Evolutionary conservation across 495 filamentous ascomycete genomes (phyloP), one percentile per base, ranked within the genome.

Genomic region (Hypoxylon crocopeplum): DNA sequence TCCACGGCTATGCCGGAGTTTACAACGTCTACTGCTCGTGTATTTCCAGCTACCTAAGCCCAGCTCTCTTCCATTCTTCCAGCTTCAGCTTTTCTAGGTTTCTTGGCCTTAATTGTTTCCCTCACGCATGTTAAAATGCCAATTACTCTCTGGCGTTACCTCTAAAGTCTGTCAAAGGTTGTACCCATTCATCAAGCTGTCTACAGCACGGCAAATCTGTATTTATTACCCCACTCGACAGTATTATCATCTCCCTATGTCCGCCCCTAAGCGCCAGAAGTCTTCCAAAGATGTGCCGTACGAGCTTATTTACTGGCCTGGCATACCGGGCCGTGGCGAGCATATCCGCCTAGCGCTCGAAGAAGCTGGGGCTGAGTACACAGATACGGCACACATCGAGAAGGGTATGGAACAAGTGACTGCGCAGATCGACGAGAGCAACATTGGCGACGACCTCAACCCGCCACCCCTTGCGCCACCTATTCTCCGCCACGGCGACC

Each of bases 321-420:
- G 69, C 29, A 69, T 86, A 39, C 87, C 87, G 46, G 87, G 87
- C 44, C 82, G 87, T 55, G 86, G 82, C 37, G 87, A 90, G 62
- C 78, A 77, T 65, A 73, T 89, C 69, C 84, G 87, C 17, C 81
- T 90, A 30, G 78, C 72, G 15, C 76, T 90, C 65, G 87, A 89
- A 75, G 86, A 80, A 27, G 76, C 81, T 19, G 73, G 77, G 15
- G 80, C 78, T 15, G 68, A 79, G 32, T 90, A 89, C 73, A 82
- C 68, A 30, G 87, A 90, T 73, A 75, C 78, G 13, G 75, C 77
- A 33, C 74, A 79, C 16, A 61, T 52, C 5, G 61, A 76, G 15
- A 69, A 64, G n/a, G 73, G 73, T 15, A 58, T 72, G 1, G 51
- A 72, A 3, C 61, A 75, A 39, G 75, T 81, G 5, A 55, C 70